A percentile compares a stretch with the other conserved stretches of the same genome.
Conservation (phyloP, 2,329 filamentous ascomycete genomes). For the Fonsecaea pedrosoi region DNA sequence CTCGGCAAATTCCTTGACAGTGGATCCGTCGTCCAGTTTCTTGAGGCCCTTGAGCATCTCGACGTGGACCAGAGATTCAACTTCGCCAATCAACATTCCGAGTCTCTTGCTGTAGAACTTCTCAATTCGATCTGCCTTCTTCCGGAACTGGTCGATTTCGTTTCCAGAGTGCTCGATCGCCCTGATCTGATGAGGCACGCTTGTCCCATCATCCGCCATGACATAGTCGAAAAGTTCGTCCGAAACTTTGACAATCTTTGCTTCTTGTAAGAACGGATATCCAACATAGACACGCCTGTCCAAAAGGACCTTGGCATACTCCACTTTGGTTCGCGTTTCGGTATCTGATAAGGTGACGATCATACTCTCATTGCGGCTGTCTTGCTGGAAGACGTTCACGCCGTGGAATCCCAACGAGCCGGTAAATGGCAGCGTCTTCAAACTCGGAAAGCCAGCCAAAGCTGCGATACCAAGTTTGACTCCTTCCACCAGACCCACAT, state of each 20-base stretch:
- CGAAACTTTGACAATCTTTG: conserved; percentile 83
- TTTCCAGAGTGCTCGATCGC: conserved; percentile 73
- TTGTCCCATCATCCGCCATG: conserved; percentile 69
- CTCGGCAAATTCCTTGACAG: conserved; percentile 88
- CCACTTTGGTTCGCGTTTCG: conserved; percentile 72
- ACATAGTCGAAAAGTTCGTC: conserved; percentile 93
- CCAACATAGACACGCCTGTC: conserved; percentile 88
- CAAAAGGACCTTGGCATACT: conserved; percentile 77
- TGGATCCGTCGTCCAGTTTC: conserved; percentile 89
- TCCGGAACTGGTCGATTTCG: conserved; percentile 82
- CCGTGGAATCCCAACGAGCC: conserved; percentile 85
- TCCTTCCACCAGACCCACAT: conserved; percentile 81
- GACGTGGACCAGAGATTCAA: conserved; percentile 89
- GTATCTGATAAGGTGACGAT: conserved; percentile 81
- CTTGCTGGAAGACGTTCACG: conserved; percentile 92
- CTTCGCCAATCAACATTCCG: conserved; percentile 81
- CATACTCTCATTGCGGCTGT: conserved; percentile 96
- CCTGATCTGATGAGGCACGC: conserved; percentile 67
- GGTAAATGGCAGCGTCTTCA: conserved; percentile 83
- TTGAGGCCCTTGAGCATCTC: conserved; percentile 90
- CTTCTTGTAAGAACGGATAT: conserved; percentile 94
- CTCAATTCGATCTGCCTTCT: conserved; percentile 83
- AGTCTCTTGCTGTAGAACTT: conserved; percentile 88
- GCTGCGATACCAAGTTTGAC: conserved; percentile 81
- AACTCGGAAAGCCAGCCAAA: conserved; percentile 90